Evolutionary conservation across 2,329 filamentous ascomycete genomes (phyloP), one percentile per base, ranked within the genome.

Genomic region (Fusarium lyarnte): DNA sequence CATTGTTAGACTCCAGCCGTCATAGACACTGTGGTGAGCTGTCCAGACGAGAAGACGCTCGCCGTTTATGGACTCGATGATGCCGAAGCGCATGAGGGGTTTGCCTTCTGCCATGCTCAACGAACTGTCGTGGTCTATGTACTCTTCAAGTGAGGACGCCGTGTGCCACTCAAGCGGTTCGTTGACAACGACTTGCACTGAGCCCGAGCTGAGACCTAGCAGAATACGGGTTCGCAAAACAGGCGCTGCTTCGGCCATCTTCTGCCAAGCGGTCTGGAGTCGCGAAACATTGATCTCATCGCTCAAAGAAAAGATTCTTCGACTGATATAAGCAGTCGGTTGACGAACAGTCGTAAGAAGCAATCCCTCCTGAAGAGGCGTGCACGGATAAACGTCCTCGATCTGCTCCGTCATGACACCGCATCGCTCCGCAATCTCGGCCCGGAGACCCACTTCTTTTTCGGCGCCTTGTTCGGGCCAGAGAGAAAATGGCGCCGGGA

Each of bases 311-410:
- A 57, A 61, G 6, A 61, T 27, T 19, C 52, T 54, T 29, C 58
- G 49, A 6, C 39, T 42, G 13, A 42, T 13, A 4, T 61, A 61
- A 1, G 58, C 31, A 3, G 10, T 61, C 4, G 58, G 49, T 6
- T 43, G 58, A 5, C 52, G 38, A 13, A 33, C 21, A 12, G 58
- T 61, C 3, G 47, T 41, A 12, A 43, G 33, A 1, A 61, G 41
- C 3, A 61, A 21, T 23, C 47, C 36, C 17, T 57, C 38, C 41
- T 61, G 58, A 5, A 61, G 25, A 0, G 49, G 39, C 6, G 58
- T 61, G 58, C 58, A 61, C 3, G 58, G 49, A 45, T 61, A 61
- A 8, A 61, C 31, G n/a, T 61, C 58, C 29, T 36, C 47, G 45
- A 61, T 61, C 31, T 61, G 49, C 21, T 61, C 49, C 7, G 49